Percentiles rank a stretch among this genome's conserved stretches.
These are phyloP conservation scores for Fragaria ananassa DNA, from an alignment of 306 rosid species.

Conservation along the genomic window DNA sequence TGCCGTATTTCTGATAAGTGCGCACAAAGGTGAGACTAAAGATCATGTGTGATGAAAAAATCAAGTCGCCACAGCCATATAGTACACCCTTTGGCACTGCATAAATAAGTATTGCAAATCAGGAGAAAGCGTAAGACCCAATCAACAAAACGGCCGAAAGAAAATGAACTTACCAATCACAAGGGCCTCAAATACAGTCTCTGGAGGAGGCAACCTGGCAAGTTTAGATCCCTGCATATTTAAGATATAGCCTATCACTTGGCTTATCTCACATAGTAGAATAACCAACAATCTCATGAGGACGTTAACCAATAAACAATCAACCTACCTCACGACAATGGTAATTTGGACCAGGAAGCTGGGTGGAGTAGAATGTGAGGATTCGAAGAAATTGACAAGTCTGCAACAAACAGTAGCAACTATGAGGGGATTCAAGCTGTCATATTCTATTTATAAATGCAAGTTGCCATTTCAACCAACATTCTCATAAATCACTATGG, in stretches of 20 bases:
- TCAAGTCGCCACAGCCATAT: constrained; percentile 97
- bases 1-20: constrained; percentile 85
- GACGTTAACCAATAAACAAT: not conserved
- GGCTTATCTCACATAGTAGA: not conserved
- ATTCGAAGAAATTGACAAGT: constrained; percentile 83
- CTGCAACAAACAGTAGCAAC: constrained; percentile 42
- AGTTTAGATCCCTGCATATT: constrained; percentile 75
- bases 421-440: constrained; percentile 8
- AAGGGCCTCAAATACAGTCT: constrained; percentile 62
- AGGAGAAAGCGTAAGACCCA: constrained; percentile 15
- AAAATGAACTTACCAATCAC: constrained; percentile 58
- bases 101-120: constrained; percentile 24
- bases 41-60: constrained; percentile 98
- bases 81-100: constrained; percentile 88
- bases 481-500: not conserved
- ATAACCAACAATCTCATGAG: not conserved
- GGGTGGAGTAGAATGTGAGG: constrained; percentile 91
- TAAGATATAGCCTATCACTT: not conserved
- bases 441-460: not conserved
- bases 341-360: constrained; percentile 99
- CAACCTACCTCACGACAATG: constrained; percentile 87
- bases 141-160: constrained; percentile 3
- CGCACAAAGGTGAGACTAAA: constrained; percentile 82
- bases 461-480: not conserved
- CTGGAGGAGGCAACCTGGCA: constrained; percentile 81